phyloP scores from a whole-genome alignment of 2,329 filamentous ascomycete genomes.

The Mycocentrospora acerina region DNA sequence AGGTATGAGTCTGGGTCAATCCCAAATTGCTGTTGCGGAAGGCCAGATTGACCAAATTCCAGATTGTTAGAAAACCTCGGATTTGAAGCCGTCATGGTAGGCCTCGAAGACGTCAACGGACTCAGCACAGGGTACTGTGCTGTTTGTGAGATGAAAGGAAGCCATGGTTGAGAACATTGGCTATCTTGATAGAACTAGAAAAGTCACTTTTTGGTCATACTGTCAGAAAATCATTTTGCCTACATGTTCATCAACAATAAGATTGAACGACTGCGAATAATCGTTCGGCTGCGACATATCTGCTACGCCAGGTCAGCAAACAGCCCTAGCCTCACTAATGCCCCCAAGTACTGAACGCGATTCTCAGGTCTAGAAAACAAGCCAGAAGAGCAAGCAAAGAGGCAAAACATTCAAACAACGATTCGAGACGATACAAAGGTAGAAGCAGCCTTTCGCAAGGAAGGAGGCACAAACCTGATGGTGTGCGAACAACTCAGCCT shows the following conservation, averaged over 20 bases:
- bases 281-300: constrained; percentile 30
- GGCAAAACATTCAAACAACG: constrained; percentile 1
- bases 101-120: constrained; percentile 17
- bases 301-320: constrained; percentile 27
- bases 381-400: background rate
- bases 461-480: constrained; percentile 13
- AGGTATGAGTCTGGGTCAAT: constrained; percentile 16
- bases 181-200: constrained; percentile 13
- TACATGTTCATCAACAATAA: constrained; percentile 15
- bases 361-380: background rate
- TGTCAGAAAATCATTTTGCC: background rate
- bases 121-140: constrained; percentile 18
- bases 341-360: constrained; percentile 1
- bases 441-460: constrained; percentile 3
- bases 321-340: constrained; percentile 10
- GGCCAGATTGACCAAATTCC: constrained; percentile 8
- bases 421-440: constrained; percentile 1
- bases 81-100: constrained; percentile 11
- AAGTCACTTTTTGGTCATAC: constrained; percentile 6
- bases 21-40: constrained; percentile 4
- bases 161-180: constrained; percentile 21
- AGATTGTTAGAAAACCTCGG: constrained; percentile 2
- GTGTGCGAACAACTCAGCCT: constrained; percentile 17
- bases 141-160: constrained; percentile 9
- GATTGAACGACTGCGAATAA: constrained; percentile 16